phyloP scores from a whole-genome alignment of 331 rosid species.

The Malus hybrid region DNA sequence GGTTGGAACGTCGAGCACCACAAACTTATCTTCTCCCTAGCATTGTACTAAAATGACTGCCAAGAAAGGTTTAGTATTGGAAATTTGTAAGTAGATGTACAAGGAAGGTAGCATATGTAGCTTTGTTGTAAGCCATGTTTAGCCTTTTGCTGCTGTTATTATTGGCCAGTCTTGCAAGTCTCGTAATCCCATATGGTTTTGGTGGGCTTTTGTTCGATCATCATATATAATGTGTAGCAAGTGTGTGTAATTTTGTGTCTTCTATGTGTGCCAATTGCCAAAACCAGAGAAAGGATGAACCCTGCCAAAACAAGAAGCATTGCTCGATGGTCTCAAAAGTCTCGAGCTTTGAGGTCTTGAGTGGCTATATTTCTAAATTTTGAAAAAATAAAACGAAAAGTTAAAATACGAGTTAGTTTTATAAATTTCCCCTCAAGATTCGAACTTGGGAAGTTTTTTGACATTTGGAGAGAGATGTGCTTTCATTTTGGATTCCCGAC shows the following conservation, averaged over 20 bases:
- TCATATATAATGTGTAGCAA: not conserved
- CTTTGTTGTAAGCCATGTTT: conserved; percentile 27
- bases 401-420: not conserved
- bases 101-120: conserved; percentile 33
- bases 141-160: not conserved
- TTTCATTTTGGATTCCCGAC: not conserved
- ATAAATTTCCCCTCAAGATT: not conserved
- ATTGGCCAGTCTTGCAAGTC: not conserved
- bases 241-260: not conserved
- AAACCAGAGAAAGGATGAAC: not conserved
- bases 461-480: not conserved
- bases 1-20: conserved; percentile 32
- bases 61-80: not conserved
- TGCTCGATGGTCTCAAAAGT: not conserved
- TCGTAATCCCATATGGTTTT: conserved; percentile 24
- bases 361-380: no score
- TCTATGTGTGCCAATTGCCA: not conserved
- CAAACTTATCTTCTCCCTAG: conserved; percentile 42
- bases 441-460: not conserved
- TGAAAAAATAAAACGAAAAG: not conserved
- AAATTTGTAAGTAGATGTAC: conserved; percentile 31
- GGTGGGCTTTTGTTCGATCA: conserved; percentile 15
- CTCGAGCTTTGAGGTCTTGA: not conserved
- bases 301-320: not conserved
- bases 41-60: conserved; percentile 42